Evolutionary conservation across 2,329 filamentous ascomycete species (phyloP), one percentile per base, ranked within the genome.

Genomic region (Gyromitra esculenta): DNA sequence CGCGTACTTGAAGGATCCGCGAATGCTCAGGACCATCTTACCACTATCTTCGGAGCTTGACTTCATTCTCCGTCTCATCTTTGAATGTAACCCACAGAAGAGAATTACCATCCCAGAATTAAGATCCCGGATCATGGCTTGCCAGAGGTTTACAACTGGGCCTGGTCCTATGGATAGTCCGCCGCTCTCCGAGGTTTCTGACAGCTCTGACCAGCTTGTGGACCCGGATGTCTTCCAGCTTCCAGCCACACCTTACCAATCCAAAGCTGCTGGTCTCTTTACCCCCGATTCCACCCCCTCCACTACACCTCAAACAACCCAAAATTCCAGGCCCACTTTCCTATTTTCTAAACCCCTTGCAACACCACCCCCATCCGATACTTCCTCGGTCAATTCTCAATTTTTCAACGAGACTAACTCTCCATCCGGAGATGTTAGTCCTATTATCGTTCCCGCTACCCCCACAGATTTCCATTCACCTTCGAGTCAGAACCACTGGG

Each of bases 1-100:
- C 82, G 94, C 94, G 70, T 98, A 92, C 85, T 88, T 92, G 81
- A 91, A 91, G 86, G 93, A 94, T 82, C 89, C 90, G 77, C 91
- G 91, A 82, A 99, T 98, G 84, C 86, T 99, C 80, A 92, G 94
- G 86, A 92, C 93, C 78, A 99, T 99, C 81, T 88, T 99, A 73
- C 95, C 96, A 25, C 85, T 99, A 82, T 94, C 96, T 72, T 88
- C 92, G 82, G 94, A 97, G 82, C 87, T 98, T 83, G 94, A 97
- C 85, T 87, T 89, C 82, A 96, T 99, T 79, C 85, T 99, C 81
- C 90, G 90, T 80, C 89, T 91, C 82, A 92, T 98, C 81, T 99
- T 99, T 84, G 91, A 95, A 82, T 89, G 90, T 83, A 91, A 96
- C 84, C 94, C 96, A 73, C 88, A 90, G 81, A 89, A 93, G 83